Evolutionary conservation across 495 filamentous ascomycete species (phyloP).

Genomic region (Gamarada debralockiae): DNA sequence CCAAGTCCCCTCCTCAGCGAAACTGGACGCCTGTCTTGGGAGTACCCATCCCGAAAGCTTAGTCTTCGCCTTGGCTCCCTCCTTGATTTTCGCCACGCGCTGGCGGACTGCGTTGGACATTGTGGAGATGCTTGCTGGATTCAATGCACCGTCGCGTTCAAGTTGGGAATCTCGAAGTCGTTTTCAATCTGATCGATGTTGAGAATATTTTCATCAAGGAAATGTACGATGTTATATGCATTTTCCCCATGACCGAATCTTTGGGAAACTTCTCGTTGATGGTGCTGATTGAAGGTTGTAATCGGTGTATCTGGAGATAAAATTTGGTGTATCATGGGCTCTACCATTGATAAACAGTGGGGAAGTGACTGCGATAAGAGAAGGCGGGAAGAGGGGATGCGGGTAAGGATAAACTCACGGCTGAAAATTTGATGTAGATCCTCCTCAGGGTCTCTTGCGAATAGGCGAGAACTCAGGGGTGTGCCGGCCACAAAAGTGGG

Average conservation of each 20-base stretch:
- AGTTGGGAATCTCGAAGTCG: slow-evolving; percentile 54
- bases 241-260: slow-evolving; percentile 5
- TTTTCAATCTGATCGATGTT: slow-evolving; percentile 60
- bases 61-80: slow-evolving; percentile 28
- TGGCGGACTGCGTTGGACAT: slow-evolving; percentile 24
- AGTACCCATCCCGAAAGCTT: slow-evolving; percentile 37
- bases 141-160: slow-evolving; percentile 26
- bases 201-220: slow-evolving; percentile 3
- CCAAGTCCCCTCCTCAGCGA: slow-evolving; percentile 33
- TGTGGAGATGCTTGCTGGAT: background rate
- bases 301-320: slow-evolving; percentile 17
- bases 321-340: slow-evolving; percentile 16
- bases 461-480: too few species aligned
- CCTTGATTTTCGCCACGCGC: slow-evolving; percentile 25
- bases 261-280: background rate
- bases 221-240: slow-evolving; percentile 17
- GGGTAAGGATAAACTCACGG: too few species aligned
- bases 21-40: slow-evolving; percentile 30
- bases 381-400: too few species aligned
- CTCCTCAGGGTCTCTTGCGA: too few species aligned
- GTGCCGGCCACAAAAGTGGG: too few species aligned
- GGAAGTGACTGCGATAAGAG: slow-evolving; percentile 17
- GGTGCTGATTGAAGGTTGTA: background rate
- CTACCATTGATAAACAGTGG: slow-evolving; percentile 7
- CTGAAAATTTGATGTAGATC: too few species aligned